These are phyloP conservation scores for Drechslera avenae DNA, from an alignment of 2,329 filamentous ascomycete species.

Conservation along the genomic window DNA sequence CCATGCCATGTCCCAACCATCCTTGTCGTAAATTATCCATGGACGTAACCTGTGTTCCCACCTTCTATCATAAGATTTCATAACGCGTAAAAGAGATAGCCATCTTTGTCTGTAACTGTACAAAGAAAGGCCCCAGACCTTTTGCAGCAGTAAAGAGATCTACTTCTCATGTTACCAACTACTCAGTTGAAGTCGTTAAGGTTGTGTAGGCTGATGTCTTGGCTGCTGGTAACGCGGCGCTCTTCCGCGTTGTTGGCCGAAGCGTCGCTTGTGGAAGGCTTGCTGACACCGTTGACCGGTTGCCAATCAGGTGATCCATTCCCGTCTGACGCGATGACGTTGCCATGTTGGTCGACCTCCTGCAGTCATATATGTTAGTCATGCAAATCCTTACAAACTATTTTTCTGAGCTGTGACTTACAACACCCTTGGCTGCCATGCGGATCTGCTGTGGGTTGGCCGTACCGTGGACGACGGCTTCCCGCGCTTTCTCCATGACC, in stretches of 20 bases:
- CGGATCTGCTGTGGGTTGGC: constrained; percentile 65
- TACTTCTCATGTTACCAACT: not conserved
- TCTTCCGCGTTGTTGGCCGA: constrained; percentile 29
- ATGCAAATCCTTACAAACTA: not conserved
- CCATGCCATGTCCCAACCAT: constrained; percentile 4
- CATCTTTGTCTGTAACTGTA: not conserved
- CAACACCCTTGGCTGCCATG: constrained; percentile 66
- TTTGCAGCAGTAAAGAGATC: not conserved
- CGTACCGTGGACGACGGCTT: constrained; percentile 67
- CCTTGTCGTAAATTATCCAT: constrained; percentile 7
- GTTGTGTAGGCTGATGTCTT: constrained; percentile 69
- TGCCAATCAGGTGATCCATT: constrained; percentile 34
- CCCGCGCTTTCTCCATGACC: constrained; percentile 66
- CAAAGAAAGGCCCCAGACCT: not conserved
- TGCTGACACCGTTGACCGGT: constrained; percentile 27
- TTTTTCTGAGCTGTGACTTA: constrained; percentile 20
- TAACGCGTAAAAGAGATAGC: not conserved
- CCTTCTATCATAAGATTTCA: constrained; percentile 4
- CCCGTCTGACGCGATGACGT: constrained; percentile 59
- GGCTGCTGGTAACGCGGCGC: constrained; percentile 49
- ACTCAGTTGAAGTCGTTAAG: constrained; percentile 47
- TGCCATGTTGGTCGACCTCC: constrained; percentile 60
- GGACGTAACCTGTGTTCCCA: not conserved
- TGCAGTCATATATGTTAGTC: constrained; percentile 19
- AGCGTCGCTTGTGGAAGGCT: constrained; percentile 21